phyloP scores from a whole-genome alignment of 2,329 filamentous ascomycete genomes.

The Rutstroemia sp. region DNA sequence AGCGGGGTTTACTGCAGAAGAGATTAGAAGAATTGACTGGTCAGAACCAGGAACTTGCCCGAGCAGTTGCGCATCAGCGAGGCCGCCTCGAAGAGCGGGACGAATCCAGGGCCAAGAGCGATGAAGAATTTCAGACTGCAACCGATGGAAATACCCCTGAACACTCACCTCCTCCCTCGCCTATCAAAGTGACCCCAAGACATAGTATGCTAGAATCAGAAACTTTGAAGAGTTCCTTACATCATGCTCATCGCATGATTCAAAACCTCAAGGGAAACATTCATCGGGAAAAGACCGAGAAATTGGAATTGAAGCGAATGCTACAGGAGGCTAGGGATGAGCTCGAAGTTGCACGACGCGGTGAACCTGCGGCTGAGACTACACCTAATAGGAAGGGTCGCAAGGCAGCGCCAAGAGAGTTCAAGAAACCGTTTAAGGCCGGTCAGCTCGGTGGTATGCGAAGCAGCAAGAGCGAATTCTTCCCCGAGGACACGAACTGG shows the following conservation, averaged over 20 bases:
- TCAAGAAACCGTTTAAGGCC: constrained; percentile 72
- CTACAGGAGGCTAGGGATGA: constrained; percentile 93
- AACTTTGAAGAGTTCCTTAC: constrained; percentile 86
- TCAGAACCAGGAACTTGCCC: constrained; percentile 88
- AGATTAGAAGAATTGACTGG: constrained; percentile 81
- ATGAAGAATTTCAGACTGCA: constrained; percentile 57
- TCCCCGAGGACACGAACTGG: constrained; percentile 78
- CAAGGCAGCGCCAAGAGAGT: constrained; percentile 56
- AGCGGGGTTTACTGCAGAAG: constrained; percentile 69
- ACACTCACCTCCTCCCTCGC: constrained; percentile 83
- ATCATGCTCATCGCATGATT: constrained; percentile 93
- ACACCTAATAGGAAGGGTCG: constrained; percentile 51
- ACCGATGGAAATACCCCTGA: constrained; percentile 71
- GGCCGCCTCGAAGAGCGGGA: constrained; percentile 60
- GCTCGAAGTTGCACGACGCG: constrained; percentile 57
- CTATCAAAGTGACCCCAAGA: constrained; percentile 82
- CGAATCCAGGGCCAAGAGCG: constrained; percentile 47
- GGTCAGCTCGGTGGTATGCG: constrained; percentile 68
- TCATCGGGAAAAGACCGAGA: constrained; percentile 97
- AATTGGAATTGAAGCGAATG: constrained; percentile 90
- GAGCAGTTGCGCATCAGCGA: constrained; percentile 68
- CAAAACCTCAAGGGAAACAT: constrained; percentile 92
- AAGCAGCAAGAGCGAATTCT: constrained; percentile 68
- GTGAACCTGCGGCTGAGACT: constrained; percentile 36
- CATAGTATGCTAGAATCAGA: constrained; percentile 92